Evolutionary conservation across 73 alveolate genomes (phyloP).

Genomic region (Stentor coeruleus): DNA sequence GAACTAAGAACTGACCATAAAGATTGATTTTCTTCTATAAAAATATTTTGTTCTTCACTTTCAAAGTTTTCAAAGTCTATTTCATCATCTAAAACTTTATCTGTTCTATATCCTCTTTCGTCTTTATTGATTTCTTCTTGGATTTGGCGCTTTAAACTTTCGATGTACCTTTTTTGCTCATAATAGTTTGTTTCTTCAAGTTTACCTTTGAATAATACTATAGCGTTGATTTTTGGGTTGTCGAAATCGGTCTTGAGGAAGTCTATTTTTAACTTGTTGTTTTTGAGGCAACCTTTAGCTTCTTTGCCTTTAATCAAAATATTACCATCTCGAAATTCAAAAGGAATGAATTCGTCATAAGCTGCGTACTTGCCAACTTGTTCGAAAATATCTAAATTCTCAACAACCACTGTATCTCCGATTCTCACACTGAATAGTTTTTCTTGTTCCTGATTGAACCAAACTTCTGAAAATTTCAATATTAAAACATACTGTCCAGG

Average conservation of each 20-base stretch:
- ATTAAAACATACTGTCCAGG: conserved; percentile 62
- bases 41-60: not conserved
- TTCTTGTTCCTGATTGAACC: conserved; percentile 51
- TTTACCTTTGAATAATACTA: conserved; percentile 29
- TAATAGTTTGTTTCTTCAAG: not conserved
- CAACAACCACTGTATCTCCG: conserved; percentile 59
- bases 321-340: conserved; percentile 48
- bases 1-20: not conserved
- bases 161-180: not conserved
- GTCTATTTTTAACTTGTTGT: conserved; percentile 43
- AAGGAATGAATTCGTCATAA: conserved; percentile 70
- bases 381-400: conserved; percentile 53
- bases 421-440: conserved; percentile 60
- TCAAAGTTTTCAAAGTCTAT: not conserved
- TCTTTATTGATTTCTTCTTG: not conserved
- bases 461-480: conserved; percentile 66
- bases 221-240: conserved; percentile 70
- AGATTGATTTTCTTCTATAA: not conserved
- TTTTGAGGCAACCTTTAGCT: conserved; percentile 27
- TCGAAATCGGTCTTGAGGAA: conserved; percentile 61
- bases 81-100: not conserved
- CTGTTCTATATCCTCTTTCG: not conserved
- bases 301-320: conserved; percentile 43
- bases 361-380: conserved; percentile 71
- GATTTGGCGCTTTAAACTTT: not conserved